phyloP scores from a whole-genome alignment of 2,329 filamentous ascomycete species.

The Tricladium varicosporioides region DNA sequence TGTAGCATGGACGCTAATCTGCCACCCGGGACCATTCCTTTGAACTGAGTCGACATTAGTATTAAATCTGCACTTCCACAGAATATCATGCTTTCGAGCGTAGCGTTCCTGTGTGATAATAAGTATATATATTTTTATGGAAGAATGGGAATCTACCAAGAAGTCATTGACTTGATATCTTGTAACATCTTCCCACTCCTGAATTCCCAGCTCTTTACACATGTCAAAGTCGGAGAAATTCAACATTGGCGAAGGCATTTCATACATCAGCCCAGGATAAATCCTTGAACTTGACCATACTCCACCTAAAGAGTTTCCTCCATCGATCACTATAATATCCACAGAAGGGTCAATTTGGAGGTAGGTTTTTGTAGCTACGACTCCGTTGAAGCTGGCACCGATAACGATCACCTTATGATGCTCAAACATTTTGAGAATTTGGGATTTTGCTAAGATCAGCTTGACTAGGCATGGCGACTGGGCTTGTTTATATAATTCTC shows the following conservation, averaged over 20 bases:
- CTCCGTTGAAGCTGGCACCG: conserved; percentile 48
- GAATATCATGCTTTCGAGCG: conserved; percentile 9
- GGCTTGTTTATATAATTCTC: too few species aligned
- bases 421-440: background rate
- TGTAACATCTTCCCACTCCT: conserved; percentile 9
- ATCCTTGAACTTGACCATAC: conserved; percentile 66
- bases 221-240: conserved; percentile 16
- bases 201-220: conserved; percentile 10
- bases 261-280: conserved; percentile 58
- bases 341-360: conserved; percentile 55
- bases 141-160: conserved; percentile 1
- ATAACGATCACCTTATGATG: conserved; percentile 14
- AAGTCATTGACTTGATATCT: conserved; percentile 8
- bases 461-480: too few species aligned
- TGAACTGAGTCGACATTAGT: conserved; percentile 3
- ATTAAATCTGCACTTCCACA: conserved; percentile 8
- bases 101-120: conserved; percentile 1
- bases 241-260: conserved; percentile 9
- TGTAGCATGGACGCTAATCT: conserved; percentile 31
- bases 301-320: conserved; percentile 57
- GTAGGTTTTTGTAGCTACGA: conserved; percentile 60
- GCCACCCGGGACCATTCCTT: conserved; percentile 42
- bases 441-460: too few species aligned
- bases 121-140: background rate
- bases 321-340: conserved; percentile 56